Conservation (phyloP, 352 stramenopile genomes). For the Phytophthora melonis region DNA sequence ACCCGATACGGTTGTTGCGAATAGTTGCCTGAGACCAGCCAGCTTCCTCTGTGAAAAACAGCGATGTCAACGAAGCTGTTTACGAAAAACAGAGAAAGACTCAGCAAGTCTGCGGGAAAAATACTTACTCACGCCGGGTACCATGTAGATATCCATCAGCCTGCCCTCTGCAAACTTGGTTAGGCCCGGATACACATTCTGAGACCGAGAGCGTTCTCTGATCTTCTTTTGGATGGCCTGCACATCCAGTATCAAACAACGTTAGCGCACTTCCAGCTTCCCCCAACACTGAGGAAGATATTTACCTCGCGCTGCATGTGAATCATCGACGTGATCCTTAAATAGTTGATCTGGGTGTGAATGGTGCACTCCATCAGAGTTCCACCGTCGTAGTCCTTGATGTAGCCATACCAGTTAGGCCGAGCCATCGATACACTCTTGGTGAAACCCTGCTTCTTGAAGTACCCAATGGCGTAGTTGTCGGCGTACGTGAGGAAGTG, state of each 20-base stretch:
- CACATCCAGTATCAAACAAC: neutral
- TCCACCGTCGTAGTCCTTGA: conserved; percentile 99
- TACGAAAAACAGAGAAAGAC: neutral
- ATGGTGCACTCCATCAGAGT: conserved; percentile 99
- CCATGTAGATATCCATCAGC: conserved; percentile 89
- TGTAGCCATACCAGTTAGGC: conserved; percentile 96
- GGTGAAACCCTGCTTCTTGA: conserved; percentile 97
- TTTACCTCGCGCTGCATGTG: conserved; percentile 93
- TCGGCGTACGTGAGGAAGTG: conserved; percentile 99
- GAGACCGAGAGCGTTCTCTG: conserved; percentile 72
- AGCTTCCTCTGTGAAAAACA: conserved; percentile 69
- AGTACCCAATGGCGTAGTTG: conserved; percentile 99
- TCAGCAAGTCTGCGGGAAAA: neutral
- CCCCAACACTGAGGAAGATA: neutral
- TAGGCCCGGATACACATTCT: conserved; percentile 81
- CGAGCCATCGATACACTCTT: conserved; percentile 89
- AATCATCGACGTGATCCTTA: conserved; percentile 96
- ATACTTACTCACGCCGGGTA: conserved; percentile 87
- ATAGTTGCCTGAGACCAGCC: conserved; percentile 88
- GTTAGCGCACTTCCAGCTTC: neutral
- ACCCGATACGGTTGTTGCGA: conserved; percentile 88
- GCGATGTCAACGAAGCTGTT: neutral
- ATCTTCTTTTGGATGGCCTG: conserved; percentile 88
- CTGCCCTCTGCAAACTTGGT: conserved; percentile 80
- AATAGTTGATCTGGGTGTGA: conserved; percentile 98